Conservation (phyloP, 2,329 filamentous ascomycete genomes). For the Cadophora malorum region DNA sequence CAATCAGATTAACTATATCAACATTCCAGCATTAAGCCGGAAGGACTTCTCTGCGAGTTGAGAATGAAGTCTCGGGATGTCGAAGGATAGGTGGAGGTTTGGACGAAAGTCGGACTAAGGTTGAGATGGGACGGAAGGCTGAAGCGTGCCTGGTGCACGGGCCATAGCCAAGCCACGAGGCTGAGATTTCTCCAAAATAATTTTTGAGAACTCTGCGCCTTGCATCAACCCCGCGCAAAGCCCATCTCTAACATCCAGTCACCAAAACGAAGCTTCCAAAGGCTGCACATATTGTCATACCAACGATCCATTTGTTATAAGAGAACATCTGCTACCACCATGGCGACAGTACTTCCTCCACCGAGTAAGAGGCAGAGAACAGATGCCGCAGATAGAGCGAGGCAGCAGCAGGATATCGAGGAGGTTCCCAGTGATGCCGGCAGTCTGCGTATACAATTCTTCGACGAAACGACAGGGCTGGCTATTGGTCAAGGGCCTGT, state of each 20-base stretch:
- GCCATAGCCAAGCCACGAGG: constrained; percentile 34
- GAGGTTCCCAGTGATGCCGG: constrained; percentile 72
- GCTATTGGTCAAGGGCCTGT: constrained; percentile 66
- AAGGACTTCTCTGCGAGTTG: background rate
- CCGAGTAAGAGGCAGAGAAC: constrained; percentile 87
- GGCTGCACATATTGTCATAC: background rate
- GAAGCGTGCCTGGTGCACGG: constrained; percentile 18
- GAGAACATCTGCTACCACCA: constrained; percentile 46
- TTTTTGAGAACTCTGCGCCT: constrained; percentile 28
- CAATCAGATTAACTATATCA: constrained; percentile 17
- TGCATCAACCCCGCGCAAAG: constrained; percentile 2
- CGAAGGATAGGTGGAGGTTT: background rate
- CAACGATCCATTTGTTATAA: background rate
- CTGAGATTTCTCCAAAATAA: constrained; percentile 36
- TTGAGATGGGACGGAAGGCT: constrained; percentile 5
- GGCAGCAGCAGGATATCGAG: constrained; percentile 76
- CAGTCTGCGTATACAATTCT: constrained; percentile 84
- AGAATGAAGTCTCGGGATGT: background rate
- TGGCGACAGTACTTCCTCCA: constrained; percentile 84
- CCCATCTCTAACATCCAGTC: background rate
- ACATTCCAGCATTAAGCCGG: background rate
- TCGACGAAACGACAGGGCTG: constrained; percentile 80
- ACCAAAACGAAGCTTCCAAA: background rate
- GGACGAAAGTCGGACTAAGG: background rate
- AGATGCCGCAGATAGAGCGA: constrained; percentile 73